phyloP scores from a whole-genome alignment of 352 stramenopile species.

The Globisporangium paddicum region DNA sequence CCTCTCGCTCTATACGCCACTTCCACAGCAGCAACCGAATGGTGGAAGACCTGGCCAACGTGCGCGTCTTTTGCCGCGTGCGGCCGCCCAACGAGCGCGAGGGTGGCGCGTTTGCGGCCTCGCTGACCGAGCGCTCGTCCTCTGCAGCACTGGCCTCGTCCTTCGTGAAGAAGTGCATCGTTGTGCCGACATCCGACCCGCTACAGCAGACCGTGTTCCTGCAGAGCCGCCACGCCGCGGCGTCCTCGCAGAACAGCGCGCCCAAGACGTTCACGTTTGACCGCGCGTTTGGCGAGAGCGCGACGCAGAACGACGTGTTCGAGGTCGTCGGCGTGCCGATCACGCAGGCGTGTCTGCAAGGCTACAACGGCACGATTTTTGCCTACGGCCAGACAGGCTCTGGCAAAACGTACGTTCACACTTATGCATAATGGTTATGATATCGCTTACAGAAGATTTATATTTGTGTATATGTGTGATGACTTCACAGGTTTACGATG shows the following conservation, averaged over 20 bases:
- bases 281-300: slow-evolving; percentile 84
- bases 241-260: slow-evolving; percentile 6
- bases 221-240: slow-evolving; percentile 32
- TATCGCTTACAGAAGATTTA: too few species aligned
- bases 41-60: slow-evolving; percentile 52
- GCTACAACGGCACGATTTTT: slow-evolving; percentile 88
- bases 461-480: too few species aligned
- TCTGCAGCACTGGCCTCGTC: slow-evolving; percentile 2
- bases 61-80: slow-evolving; percentile 86
- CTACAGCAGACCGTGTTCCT: slow-evolving; percentile 59
- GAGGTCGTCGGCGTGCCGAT: slow-evolving; percentile 81
- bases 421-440: too few species aligned
- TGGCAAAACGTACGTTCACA: slow-evolving; percentile 45
- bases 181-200: slow-evolving; percentile 34
- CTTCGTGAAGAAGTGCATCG: slow-evolving; percentile 60
- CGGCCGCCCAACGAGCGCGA: slow-evolving; percentile 77
- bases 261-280: slow-evolving; percentile 89
- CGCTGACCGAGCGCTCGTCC: background rate
- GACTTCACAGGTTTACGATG: slow-evolving; percentile 52
- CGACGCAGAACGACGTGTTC: slow-evolving; percentile 92
- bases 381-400: slow-evolving; percentile 83
- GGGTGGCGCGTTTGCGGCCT: slow-evolving; percentile 22
- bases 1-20: background rate
- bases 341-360: slow-evolving; percentile 66
- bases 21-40: slow-evolving; percentile 26